These are phyloP conservation scores for Cryptosporidium parvum DNA, from an alignment of 169 alveolate genomes.

Conservation along the genomic window DNA sequence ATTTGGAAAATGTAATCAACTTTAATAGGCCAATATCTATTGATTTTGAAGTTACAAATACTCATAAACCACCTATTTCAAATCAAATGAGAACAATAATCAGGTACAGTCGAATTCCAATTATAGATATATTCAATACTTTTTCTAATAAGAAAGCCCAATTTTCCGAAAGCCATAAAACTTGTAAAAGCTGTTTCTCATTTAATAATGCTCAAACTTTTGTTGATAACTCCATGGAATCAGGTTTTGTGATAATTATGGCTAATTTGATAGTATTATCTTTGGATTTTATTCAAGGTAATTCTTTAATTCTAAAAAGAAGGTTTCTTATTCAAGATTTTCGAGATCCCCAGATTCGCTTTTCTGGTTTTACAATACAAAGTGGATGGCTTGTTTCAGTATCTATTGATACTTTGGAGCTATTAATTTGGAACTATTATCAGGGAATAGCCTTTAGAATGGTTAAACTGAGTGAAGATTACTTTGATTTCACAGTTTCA, in stretches of 20 bases:
- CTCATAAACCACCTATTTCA: background rate
- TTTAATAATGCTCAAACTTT: slow-evolving; percentile 4
- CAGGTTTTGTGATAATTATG: slow-evolving; percentile 28
- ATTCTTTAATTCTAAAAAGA: slow-evolving; percentile 1
- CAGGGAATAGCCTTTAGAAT: slow-evolving; percentile 55
- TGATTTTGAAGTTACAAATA: background rate
- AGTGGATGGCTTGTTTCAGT: slow-evolving; percentile 41
- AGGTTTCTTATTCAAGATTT: slow-evolving; percentile 37
- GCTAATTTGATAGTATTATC: slow-evolving; percentile 32
- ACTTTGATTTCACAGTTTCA: background rate
- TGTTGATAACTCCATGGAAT: slow-evolving; percentile 32
- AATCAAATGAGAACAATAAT: background rate
- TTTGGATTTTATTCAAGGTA: slow-evolving; percentile 15
- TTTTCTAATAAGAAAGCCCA: background rate
- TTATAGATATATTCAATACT: background rate
- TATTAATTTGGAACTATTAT: slow-evolving; percentile 51
- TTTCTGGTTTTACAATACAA: slow-evolving; percentile 10
- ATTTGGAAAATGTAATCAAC: background rate
- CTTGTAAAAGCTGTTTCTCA: slow-evolving; percentile 46
- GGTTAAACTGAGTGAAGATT: slow-evolving; percentile 7
- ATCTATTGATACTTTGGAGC: background rate
- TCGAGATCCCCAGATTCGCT: background rate
- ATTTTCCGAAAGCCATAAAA: background rate
- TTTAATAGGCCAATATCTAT: slow-evolving; percentile 15
- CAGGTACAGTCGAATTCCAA: slow-evolving; percentile 24